Evolutionary conservation across 345 rosid species (phyloP).

Genomic region (Aquilaria sinensis): DNA sequence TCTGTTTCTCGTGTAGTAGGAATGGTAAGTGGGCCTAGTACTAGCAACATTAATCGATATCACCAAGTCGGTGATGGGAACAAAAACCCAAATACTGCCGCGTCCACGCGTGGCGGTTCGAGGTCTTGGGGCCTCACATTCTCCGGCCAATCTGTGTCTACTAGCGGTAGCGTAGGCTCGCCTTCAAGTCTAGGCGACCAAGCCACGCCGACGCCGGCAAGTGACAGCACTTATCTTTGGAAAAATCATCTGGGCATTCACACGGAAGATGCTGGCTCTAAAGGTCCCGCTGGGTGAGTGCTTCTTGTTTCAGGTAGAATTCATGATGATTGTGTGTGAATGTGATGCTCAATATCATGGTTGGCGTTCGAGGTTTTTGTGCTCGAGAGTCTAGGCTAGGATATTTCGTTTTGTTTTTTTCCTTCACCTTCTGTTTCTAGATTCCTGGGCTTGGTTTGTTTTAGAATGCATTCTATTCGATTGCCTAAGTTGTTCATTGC

Average conservation of each 20-base stretch:
- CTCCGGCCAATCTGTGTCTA: constrained; percentile 83
- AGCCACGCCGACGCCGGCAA: constrained; percentile 65
- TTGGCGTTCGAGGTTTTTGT: constrained; percentile 4
- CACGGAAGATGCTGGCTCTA: constrained; percentile 90
- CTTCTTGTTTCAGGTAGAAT: not conserved
- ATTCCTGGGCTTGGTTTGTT: too few relatives aligned
- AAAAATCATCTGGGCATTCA: constrained; percentile 80
- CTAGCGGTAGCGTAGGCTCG: constrained; percentile 91
- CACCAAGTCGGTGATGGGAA: constrained; percentile 51
- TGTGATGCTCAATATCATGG: constrained; percentile 12
- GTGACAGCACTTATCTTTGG: constrained; percentile 55
- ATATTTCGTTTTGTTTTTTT: not conserved
- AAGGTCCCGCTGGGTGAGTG: constrained; percentile 62
- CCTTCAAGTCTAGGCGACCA: constrained; percentile 78
- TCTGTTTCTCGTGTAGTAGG: constrained; percentile 15
- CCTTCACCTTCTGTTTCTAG: too few relatives aligned
- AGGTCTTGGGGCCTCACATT: constrained; percentile 81
- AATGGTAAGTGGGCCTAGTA: constrained; percentile 34
- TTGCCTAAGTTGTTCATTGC: too few relatives aligned
- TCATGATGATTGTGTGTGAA: not conserved
- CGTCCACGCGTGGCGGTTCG: constrained; percentile 29
- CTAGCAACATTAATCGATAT: constrained; percentile 31
- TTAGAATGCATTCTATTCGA: too few relatives aligned
- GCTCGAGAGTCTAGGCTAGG: constrained; percentile 14
- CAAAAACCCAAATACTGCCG: constrained; percentile 14